Conservation (phyloP, 352 stramenopile genomes). For the Phytopythium aichiense region DNA sequence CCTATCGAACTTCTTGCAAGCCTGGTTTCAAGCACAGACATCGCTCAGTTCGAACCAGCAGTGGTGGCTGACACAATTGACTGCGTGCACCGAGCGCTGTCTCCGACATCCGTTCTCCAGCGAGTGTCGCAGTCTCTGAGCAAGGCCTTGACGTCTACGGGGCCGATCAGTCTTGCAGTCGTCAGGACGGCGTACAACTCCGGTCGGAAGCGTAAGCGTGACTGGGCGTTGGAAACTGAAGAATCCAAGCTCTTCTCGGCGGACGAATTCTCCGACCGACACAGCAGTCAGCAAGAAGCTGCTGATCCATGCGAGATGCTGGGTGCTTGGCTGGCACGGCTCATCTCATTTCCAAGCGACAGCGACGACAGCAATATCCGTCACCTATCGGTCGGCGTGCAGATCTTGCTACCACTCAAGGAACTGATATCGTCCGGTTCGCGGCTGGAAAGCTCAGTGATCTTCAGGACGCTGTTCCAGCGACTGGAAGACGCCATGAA, state of each 20-base stretch:
- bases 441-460: conserved; percentile 32
- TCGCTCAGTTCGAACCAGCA: not conserved
- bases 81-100: conserved; percentile 19
- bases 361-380: conserved; percentile 24
- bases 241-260: not conserved
- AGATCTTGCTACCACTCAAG: conserved; percentile 48
- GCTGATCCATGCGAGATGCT: conserved; percentile 27
- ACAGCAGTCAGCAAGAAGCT: not conserved
- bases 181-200: conserved; percentile 1
- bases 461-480: conserved; percentile 40
- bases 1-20: not conserved
- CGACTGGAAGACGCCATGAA: conserved; percentile 43
- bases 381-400: conserved; percentile 27
- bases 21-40: not conserved
- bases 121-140: not conserved
- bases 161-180: not conserved
- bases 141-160: not conserved
- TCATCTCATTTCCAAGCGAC: conserved; percentile 34
- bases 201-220: conserved; percentile 2
- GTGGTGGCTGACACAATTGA: conserved; percentile 15
- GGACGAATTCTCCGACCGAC: not conserved
- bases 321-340: conserved; percentile 32
- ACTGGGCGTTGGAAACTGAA: not conserved
- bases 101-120: conserved; percentile 15
- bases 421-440: conserved; percentile 28